Conservation (phyloP, 2,329 filamentous ascomycete genomes). For the Hymenoscyphus albidus region DNA sequence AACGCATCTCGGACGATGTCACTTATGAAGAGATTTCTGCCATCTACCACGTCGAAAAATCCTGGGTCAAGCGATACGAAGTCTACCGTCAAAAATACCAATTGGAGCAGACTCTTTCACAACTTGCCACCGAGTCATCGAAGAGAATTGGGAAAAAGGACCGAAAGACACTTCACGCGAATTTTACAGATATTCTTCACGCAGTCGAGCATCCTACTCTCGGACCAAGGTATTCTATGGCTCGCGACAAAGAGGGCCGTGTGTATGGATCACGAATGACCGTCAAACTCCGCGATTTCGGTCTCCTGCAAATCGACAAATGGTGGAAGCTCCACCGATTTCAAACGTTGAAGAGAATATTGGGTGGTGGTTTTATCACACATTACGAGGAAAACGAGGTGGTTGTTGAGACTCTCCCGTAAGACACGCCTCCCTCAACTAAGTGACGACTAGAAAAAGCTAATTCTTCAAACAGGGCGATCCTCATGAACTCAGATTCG, state of each 20-base stretch:
- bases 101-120: conserved; percentile 54
- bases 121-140: conserved; percentile 56
- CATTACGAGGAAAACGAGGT: conserved; percentile 61
- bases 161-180: conserved; percentile 61
- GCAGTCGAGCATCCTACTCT: conserved; percentile 63
- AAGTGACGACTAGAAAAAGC: background rate
- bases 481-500: background rate
- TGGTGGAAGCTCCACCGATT: conserved; percentile 72
- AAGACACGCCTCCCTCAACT: conserved; percentile 15
- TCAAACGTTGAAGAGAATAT: conserved; percentile 55
- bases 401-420: conserved; percentile 56
- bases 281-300: conserved; percentile 55
- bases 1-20: conserved; percentile 39
- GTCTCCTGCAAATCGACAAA: conserved; percentile 61
- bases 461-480: background rate
- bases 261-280: conserved; percentile 60
- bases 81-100: conserved; percentile 62
- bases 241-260: conserved; percentile 56
- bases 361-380: conserved; percentile 58
- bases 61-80: conserved; percentile 60
- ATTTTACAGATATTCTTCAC: conserved; percentile 62
- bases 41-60: conserved; percentile 31
- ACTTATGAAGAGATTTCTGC: conserved; percentile 20
- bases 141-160: conserved; percentile 64
- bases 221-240: conserved; percentile 63